These are phyloP conservation scores for Phytophthora pini DNA, from an alignment of 352 stramenopile genomes.

Conservation along the genomic window DNA sequence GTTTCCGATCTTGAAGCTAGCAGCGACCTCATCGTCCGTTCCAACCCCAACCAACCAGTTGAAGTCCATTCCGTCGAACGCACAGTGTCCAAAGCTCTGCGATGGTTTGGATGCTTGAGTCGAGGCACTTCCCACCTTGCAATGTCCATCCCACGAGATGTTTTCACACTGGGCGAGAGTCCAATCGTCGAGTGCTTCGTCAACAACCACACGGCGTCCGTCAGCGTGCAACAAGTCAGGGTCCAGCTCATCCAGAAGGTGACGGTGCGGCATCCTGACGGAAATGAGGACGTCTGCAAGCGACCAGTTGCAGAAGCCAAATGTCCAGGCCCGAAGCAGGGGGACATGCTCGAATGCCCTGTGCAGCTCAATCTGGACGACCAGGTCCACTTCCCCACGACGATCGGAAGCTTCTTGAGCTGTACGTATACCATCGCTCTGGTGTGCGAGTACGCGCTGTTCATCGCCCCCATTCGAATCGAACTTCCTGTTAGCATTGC, in stretches of 20 bases:
- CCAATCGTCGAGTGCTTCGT: constrained; percentile 74
- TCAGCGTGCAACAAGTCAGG: constrained; percentile 55
- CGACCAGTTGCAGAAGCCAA: constrained; percentile 61
- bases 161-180: constrained; percentile 62
- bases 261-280: constrained; percentile 47
- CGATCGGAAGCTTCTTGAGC: constrained; percentile 55
- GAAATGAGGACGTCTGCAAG: constrained; percentile 45
- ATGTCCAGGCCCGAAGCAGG: constrained; percentile 50
- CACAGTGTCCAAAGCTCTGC: constrained; percentile 70
- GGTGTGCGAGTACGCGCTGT: constrained; percentile 58
- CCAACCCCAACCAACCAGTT: constrained; percentile 17
- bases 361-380: constrained; percentile 62
- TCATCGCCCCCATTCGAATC: constrained; percentile 34
- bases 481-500: constrained; percentile 51
- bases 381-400: constrained; percentile 66
- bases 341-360: constrained; percentile 65
- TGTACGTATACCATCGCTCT: constrained; percentile 71
- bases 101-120: constrained; percentile 59
- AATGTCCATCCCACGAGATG: constrained; percentile 69
- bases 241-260: constrained; percentile 71
- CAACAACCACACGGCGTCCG: constrained; percentile 71
- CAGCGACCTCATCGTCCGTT: constrained; percentile 56
- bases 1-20: constrained; percentile 73
- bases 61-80: constrained; percentile 52
- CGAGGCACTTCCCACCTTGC: constrained; percentile 68